Evolutionary conservation across 2,329 filamentous ascomycete species (phyloP), one percentile per base, ranked within the genome.

Genomic region (Alternaria dauci): DNA sequence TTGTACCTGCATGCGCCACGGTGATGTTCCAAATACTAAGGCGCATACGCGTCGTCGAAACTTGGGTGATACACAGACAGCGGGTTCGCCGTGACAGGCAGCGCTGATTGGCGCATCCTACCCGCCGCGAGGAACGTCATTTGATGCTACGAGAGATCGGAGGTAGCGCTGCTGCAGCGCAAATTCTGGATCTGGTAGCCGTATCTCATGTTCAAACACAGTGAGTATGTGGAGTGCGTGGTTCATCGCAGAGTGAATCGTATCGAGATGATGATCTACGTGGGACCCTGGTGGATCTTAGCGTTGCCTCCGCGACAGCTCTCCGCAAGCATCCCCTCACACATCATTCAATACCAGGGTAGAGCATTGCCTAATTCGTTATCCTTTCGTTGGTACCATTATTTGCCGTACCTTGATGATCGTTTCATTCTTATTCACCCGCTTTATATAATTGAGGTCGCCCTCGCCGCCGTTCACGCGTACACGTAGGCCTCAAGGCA

Each of bases 271-370:
- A 58, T 47, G 48, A 58, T 51, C 52, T 54, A 56, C 63, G 55
- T 50, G 52, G 55, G 62, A 66, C 66, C 68, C 69, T 67, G 58
- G 68, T 61, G 59, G 61, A 64, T 68, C 70, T 69, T 71, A 71
- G 69, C 68, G 58, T 50, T 58, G 62, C 64, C 59, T 63, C 62
- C 63, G 56, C 47, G 59, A 58, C 64, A 63, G 61, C 63, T 65
- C 63, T 71, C 70, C 66, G 59, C 69, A 71, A 68, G 66, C 70
- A 70, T 66, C 68, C 67, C 69, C 71, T 67, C 68, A 58, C 54
- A 43, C 44, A 53, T 28, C 54, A 43, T 44, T 43, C 46, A 47
- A 43, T 23, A 43, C 23, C 47, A 9, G 12, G 47, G 23, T 23
- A 9, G 30, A 20, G 28, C 25, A 39, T 61, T 32, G 28, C 28